These are phyloP conservation scores for Leucocoprinus birnbaumii DNA, from an alignment of 768 basidiomycete genomes.

Conservation along the genomic window DNA sequence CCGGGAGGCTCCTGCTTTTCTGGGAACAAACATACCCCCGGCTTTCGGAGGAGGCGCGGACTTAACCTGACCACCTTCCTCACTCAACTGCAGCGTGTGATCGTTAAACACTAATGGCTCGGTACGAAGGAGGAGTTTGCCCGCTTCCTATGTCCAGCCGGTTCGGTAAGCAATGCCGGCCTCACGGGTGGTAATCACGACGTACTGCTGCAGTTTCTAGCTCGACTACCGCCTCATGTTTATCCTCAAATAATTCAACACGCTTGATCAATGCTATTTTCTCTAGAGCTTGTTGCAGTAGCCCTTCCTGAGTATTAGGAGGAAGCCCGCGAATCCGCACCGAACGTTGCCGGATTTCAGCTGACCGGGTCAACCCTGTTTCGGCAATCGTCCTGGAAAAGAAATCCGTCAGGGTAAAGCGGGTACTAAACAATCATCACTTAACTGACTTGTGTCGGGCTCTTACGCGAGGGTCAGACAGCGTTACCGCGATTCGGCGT, in stretches of 20 bases:
- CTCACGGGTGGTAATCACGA: slow-evolving; percentile 3
- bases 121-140: slow-evolving; percentile 67
- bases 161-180: neutral
- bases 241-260: slow-evolving; percentile 68
- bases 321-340: slow-evolving; percentile 78
- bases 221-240: slow-evolving; percentile 61
- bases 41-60: slow-evolving; percentile 32
- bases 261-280: slow-evolving; percentile 70
- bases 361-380: slow-evolving; percentile 51
- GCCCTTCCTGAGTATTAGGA: slow-evolving; percentile 77
- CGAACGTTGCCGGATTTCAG: slow-evolving; percentile 65
- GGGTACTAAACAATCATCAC: neutral
- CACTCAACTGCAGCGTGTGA: slow-evolving; percentile 53
- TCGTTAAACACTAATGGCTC: slow-evolving; percentile 75
- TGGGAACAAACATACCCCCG: slow-evolving; percentile 64
- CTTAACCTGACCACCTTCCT: slow-evolving; percentile 40
- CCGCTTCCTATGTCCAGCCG: slow-evolving; percentile 63
- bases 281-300: slow-evolving; percentile 87
- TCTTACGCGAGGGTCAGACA: slow-evolving; percentile 71
- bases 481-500: slow-evolving; percentile 84
- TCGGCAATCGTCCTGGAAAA: slow-evolving; percentile 28
- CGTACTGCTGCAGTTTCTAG: slow-evolving; percentile 65
- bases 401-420: neutral
- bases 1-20: slow-evolving; percentile 54
- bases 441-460: slow-evolving; percentile 45